A percentile compares a stretch with the other conserved stretches of the same genome.
Evolutionary conservation across 352 stramenopile genomes (phyloP).

Genomic region (Globisporangium heterothallicum): DNA sequence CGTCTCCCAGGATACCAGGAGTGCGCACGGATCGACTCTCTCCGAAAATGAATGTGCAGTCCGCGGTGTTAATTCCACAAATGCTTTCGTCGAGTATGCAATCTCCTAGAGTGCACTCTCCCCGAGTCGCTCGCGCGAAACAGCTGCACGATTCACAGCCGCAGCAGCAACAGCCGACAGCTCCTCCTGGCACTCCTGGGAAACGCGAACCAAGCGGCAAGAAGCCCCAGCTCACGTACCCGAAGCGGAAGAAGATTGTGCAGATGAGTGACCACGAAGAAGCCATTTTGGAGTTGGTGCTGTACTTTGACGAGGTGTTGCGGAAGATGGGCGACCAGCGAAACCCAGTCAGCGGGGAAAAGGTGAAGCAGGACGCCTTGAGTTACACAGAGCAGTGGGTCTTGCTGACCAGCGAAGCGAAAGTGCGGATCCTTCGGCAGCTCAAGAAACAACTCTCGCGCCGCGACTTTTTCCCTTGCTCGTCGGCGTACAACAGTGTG

Average conservation of each 20-base stretch:
- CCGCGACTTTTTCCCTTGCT: conserved; percentile 18
- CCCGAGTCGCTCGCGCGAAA: background rate
- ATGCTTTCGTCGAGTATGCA: conserved; percentile 26
- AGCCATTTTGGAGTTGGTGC: conserved; percentile 26
- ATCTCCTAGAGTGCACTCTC: conserved; percentile 1
- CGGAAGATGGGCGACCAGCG: background rate
- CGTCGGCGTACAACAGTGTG: background rate
- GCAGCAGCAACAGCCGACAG: background rate
- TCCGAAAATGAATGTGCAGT: conserved; percentile 8
- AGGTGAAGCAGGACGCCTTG: background rate
- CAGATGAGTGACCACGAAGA: conserved; percentile 42
- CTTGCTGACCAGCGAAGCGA: conserved; percentile 11
- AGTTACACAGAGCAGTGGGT: conserved; percentile 12
- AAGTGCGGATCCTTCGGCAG: conserved; percentile 6
- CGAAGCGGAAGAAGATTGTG: conserved; percentile 22
- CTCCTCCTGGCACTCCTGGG: background rate
- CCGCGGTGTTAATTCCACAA: conserved; percentile 6
- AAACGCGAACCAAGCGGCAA: background rate
- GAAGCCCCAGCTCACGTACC: conserved; percentile 4
- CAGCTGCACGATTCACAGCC: background rate
- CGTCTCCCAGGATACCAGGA: background rate
- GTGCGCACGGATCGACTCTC: conserved; percentile 10
- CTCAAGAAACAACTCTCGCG: conserved; percentile 15
- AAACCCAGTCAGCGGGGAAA: background rate
- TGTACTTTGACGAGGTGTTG: conserved; percentile 28